Conservation (phyloP, 2,329 filamentous ascomycete species). For the Colletotrichum eremochloae region DNA sequence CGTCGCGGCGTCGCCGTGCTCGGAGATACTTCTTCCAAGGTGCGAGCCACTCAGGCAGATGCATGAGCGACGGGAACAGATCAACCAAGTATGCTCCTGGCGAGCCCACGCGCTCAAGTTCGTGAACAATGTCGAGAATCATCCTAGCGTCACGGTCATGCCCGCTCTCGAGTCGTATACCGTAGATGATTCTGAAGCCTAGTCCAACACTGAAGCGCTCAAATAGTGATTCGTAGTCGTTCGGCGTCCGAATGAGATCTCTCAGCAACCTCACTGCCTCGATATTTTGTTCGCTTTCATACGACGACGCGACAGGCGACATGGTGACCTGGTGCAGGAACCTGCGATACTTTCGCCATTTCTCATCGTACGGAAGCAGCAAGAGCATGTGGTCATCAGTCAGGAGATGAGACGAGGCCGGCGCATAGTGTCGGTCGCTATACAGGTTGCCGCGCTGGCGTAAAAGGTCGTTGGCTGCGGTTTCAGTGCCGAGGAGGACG, state of each 20-base stretch:
- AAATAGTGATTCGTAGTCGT: constrained; percentile 54
- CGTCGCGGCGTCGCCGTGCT: constrained; percentile 37
- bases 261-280: constrained; percentile 49
- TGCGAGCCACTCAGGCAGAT: constrained; percentile 48
- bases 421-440: constrained; percentile 52
- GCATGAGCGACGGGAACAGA: constrained; percentile 48
- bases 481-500: constrained; percentile 54
- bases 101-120: constrained; percentile 52
- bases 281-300: constrained; percentile 49
- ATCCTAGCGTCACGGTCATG: constrained; percentile 49
- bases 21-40: constrained; percentile 44
- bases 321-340: constrained; percentile 50
- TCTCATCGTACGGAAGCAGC: constrained; percentile 49
- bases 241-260: constrained; percentile 51
- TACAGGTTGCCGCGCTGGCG: constrained; percentile 56
- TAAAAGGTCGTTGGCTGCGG: constrained; percentile 58
- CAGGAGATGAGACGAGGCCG: constrained; percentile 52
- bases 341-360: constrained; percentile 25
- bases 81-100: constrained; percentile 50
- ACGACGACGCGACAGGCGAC: constrained; percentile 47
- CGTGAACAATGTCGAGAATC: constrained; percentile 51
- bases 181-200: constrained; percentile 56
- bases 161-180: constrained; percentile 51
- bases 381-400: constrained; percentile 47
- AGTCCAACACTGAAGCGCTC: constrained; percentile 57